phyloP scores from a whole-genome alignment of 441 rosid species.

The Arabidopsis lyrata region DNA sequence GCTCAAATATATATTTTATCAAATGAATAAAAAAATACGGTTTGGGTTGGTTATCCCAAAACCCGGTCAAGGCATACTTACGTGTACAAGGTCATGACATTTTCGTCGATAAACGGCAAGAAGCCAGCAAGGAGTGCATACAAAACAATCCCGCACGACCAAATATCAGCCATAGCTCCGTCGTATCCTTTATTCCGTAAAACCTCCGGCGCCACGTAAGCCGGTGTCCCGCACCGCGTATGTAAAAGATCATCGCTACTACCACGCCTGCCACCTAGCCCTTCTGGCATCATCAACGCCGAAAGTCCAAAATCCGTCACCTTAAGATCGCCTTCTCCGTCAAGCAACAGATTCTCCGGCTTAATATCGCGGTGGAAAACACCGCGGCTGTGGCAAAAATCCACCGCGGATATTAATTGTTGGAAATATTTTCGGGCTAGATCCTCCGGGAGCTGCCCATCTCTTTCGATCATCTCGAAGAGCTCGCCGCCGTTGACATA shows the following conservation, averaged over 20 bases:
- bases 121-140: conserved; percentile 86
- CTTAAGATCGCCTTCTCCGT: conserved; percentile 75
- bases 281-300: conserved; percentile 70
- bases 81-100: conserved; percentile 73
- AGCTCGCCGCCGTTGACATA: conserved; percentile 84
- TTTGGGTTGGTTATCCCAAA: neutral
- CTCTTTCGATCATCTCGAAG: conserved; percentile 70
- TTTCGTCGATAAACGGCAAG: conserved; percentile 81
- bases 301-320: conserved; percentile 89
- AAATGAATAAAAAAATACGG: neutral
- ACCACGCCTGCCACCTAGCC: conserved; percentile 55
- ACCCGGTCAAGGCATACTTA: conserved; percentile 2
- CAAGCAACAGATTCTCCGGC: conserved; percentile 81
- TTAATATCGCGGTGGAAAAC: conserved; percentile 84
- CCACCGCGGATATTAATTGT: conserved; percentile 78
- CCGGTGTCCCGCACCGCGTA: conserved; percentile 87
- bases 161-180: conserved; percentile 77
- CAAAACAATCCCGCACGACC: conserved; percentile 94
- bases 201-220: conserved; percentile 91
- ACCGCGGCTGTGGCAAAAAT: conserved; percentile 89
- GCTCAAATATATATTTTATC: neutral
- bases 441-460: conserved; percentile 76
- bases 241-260: conserved; percentile 73
- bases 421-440: conserved; percentile 75
- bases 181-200: conserved; percentile 81